Evolutionary conservation across 2,329 filamentous ascomycete species (phyloP).

Genomic region (Seiridium cupressi): DNA sequence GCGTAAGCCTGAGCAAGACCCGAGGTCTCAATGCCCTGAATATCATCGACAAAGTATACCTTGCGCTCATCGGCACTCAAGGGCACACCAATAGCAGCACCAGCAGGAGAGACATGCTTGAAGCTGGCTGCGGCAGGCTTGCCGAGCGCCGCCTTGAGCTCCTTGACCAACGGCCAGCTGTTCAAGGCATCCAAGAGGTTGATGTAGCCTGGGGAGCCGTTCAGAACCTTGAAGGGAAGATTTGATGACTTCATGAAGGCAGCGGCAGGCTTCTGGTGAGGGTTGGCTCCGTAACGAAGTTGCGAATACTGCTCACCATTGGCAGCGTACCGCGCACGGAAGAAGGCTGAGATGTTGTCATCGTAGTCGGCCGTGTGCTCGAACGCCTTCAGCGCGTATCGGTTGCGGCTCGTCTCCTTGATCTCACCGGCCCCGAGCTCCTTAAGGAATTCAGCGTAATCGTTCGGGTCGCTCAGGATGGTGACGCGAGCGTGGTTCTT

Average conservation of each 20-base stretch:
- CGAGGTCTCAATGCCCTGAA: slow-evolving; percentile 82
- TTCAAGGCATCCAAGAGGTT: slow-evolving; percentile 96
- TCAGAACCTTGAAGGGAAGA: slow-evolving; percentile 92
- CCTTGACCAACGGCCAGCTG: slow-evolving; percentile 95
- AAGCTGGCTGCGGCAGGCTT: slow-evolving; percentile 93
- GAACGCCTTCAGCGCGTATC: slow-evolving; percentile 95
- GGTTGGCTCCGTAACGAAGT: slow-evolving; percentile 94
- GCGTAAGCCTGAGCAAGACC: slow-evolving; percentile 91
- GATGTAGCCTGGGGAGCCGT: slow-evolving; percentile 91
- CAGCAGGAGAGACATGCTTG: slow-evolving; percentile 98
- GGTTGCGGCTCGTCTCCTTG: slow-evolving; percentile 78
- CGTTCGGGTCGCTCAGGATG: slow-evolving; percentile 88
- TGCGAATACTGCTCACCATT: slow-evolving; percentile 80
- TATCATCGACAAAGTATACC: slow-evolving; percentile 98
- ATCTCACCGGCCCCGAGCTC: slow-evolving; percentile 88
- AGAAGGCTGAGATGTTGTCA: slow-evolving; percentile 90
- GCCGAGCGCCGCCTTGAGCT: slow-evolving; percentile 84
- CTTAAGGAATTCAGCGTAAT: slow-evolving; percentile 91
- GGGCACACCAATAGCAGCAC: slow-evolving; percentile 88
- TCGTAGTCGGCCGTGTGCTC: slow-evolving; percentile 98
- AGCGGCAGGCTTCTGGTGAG: slow-evolving; percentile 94
- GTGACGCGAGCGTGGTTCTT: slow-evolving; percentile 98
- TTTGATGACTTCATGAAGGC: slow-evolving; percentile 72
- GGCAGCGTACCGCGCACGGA: slow-evolving; percentile 92
- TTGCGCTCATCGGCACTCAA: slow-evolving; percentile 86